These are phyloP conservation scores for Sporothrix globosa DNA, from an alignment of 2,329 filamentous ascomycete genomes.

Conservation along the genomic window DNA sequence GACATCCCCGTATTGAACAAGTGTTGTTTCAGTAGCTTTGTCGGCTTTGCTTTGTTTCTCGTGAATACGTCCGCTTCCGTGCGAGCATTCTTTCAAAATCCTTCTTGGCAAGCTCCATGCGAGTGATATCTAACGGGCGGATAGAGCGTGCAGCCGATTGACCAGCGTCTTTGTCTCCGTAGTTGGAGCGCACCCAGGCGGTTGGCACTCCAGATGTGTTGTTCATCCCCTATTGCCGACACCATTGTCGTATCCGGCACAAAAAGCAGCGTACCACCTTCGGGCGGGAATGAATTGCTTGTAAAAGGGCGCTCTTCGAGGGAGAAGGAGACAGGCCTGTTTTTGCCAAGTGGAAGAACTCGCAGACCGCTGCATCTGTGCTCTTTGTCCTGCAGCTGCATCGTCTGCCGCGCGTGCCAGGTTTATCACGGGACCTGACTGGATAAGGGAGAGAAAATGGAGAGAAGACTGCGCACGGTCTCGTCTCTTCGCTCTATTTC, in stretches of 20 bases:
- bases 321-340: neutral
- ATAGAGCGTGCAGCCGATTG: constrained; percentile 21
- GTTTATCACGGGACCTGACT: neutral
- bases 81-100: neutral
- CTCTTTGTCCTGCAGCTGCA: constrained; percentile 19
- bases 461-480: neutral
- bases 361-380: constrained; percentile 9
- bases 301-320: neutral
- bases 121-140: constrained; percentile 24
- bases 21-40: neutral
- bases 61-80: neutral
- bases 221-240: constrained; percentile 14
- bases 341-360: constrained; percentile 12
- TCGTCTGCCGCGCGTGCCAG: neutral
- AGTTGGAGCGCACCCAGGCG: too few species aligned
- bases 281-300: neutral
- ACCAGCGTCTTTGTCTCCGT: too few species aligned
- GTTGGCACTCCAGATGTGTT: neutral
- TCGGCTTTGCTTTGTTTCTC: constrained; percentile 3
- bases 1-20: neutral
- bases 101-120: constrained; percentile 14
- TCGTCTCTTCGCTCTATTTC: neutral
- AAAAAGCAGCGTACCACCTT: neutral
- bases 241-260: constrained; percentile 2
- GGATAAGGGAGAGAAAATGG: neutral